These are phyloP conservation scores for Ceratocystis destructans DNA, from an alignment of 2,329 filamentous ascomycete genomes.

Conservation along the genomic window DNA sequence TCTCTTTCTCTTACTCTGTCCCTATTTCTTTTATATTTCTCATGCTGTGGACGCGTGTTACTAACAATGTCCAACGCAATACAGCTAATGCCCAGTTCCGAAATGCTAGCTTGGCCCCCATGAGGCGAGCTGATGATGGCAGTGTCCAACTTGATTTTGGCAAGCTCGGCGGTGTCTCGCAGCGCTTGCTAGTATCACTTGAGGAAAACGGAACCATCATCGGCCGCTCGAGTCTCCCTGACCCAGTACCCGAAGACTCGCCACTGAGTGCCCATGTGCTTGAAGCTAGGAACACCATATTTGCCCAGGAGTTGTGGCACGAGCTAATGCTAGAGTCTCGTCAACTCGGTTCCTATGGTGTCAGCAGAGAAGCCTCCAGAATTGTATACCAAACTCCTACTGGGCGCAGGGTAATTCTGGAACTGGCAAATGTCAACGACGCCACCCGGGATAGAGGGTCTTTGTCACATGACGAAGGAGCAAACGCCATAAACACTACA, in stretches of 20 bases:
- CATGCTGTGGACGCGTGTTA: neutral
- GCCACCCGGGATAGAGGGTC: constrained; percentile 28
- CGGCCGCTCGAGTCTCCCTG: constrained; percentile 37
- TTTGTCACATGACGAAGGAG: constrained; percentile 36
- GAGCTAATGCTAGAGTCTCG: constrained; percentile 76
- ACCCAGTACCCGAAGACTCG: constrained; percentile 39
- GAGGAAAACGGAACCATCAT: constrained; percentile 40
- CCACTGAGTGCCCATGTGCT: constrained; percentile 55
- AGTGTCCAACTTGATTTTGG: constrained; percentile 59
- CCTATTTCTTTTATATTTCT: constrained; percentile 21
- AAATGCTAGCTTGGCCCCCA: constrained; percentile 63
- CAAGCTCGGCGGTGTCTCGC: constrained; percentile 35
- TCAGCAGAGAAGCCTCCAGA: constrained; percentile 46
- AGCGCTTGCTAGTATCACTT: constrained; percentile 55
- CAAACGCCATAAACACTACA: constrained; percentile 51
- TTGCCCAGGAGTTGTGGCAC: constrained; percentile 77
- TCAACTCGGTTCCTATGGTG: constrained; percentile 53
- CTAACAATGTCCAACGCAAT: neutral
- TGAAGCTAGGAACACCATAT: constrained; percentile 64
- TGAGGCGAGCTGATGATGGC: constrained; percentile 62
- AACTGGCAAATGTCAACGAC: constrained; percentile 46
- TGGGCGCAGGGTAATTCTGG: constrained; percentile 46
- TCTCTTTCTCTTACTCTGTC: no score
- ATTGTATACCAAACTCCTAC: constrained; percentile 43
- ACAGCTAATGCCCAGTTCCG: constrained; percentile 43